Evolutionary conservation across 306 rosid species (phyloP), one percentile per base, ranked within the genome.

Genomic region (Trifolium fragiferum): DNA sequence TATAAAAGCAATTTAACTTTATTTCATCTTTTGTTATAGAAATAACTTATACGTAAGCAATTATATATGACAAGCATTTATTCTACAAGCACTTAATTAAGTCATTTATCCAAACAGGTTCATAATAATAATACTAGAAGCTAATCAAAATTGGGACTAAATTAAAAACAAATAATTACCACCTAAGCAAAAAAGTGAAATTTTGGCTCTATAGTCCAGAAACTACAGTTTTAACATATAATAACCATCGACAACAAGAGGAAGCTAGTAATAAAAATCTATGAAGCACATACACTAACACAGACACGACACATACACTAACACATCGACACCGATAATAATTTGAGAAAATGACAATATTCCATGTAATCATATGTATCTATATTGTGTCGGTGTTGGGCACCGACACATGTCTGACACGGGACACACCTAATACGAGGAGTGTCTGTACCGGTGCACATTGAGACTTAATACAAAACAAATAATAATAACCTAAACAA

Each of bases 171-270:
- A 13, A 58, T 50, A 58, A 25, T 13, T 23, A 12, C 16, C 8
- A 57, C 40, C 19, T 60, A 15, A 59, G 41, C 40, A 59, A 59
- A 58, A 60, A 60, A 60, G 21, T 30, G 12, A 30, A 60, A 0
- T 30, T 1, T 57, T 11, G 35, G 4, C 25, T 3, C 21, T 43
- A 8, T 1, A 35, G 44, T 64, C 14, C 30, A 64, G 5, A 64
- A 64, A 19, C 69, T 64, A 64, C 50, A 49, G 69, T 64, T 64
- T 62, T 64, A 38, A 37, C 35, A 23, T 57, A 10, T 57, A 57
- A 57, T 11, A 37, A 37, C 8, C 61, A 55, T 1, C n/a, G 21
- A 58, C 66, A 60, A n/a, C 37, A 66, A 41, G 38, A 7, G 7
- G 40, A 37, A 35, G 40, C 40, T 35, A 35, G 40, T 35, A 35